These are phyloP conservation scores for Sporothrix pseudoabietina DNA, from an alignment of 2,329 filamentous ascomycete species.

Conservation along the genomic window DNA sequence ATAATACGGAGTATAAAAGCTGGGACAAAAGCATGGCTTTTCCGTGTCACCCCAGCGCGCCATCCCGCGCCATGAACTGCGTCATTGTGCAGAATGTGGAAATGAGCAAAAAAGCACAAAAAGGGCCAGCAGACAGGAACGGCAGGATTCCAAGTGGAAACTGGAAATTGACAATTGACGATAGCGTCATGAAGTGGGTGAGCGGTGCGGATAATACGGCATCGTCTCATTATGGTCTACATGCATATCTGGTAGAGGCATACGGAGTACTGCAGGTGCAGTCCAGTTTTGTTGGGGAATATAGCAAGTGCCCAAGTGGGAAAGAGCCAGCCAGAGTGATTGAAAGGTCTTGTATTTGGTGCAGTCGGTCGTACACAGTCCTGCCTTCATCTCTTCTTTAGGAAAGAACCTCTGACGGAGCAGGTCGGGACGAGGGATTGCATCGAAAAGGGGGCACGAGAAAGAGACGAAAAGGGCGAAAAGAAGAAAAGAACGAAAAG, in stretches of 20 bases:
- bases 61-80: conserved; percentile 7
- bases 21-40: conserved; percentile 2
- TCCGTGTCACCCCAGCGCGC: background rate
- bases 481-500: background rate
- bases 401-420: background rate
- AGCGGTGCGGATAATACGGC: background rate
- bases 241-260: background rate
- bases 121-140: background rate
- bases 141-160: background rate
- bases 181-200: background rate
- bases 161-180: background rate
- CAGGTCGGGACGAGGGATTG: background rate
- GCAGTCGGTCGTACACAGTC: background rate
- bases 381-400: too few relatives aligned
- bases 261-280: background rate
- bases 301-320: background rate
- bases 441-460: too few relatives aligned
- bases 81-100: conserved; percentile 8
- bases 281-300: conserved; percentile 12
- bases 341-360: background rate
- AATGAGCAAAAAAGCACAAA: background rate
- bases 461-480: background rate
- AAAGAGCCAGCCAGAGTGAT: conserved; percentile 8
- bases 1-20: background rate
- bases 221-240: background rate